These are phyloP conservation scores for Cantharellus cinnabarinus DNA, from an alignment of 768 basidiomycete species.

Conservation along the genomic window DNA sequence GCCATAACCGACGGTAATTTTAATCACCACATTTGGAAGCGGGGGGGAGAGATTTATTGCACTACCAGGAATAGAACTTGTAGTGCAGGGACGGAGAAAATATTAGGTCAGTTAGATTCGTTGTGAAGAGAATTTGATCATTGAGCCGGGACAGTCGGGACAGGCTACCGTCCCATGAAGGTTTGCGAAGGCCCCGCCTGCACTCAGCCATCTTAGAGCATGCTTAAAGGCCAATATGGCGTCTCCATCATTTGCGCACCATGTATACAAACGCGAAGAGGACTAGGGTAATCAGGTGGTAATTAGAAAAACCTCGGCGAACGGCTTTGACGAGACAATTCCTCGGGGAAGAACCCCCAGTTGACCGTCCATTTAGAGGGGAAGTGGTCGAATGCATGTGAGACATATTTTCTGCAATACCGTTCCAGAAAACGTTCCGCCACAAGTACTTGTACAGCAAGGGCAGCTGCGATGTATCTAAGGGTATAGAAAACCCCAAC, in stretches of 20 bases:
- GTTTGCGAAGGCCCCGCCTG: conserved; percentile 23
- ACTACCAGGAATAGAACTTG: conserved; percentile 99
- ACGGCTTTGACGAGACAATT: conserved; percentile 33
- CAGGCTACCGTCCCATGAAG: too few species aligned
- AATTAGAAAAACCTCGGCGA: conserved; percentile 16
- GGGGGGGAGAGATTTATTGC: conserved; percentile 68
- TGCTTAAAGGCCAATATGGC: conserved; percentile 27
- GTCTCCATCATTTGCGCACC: conserved; percentile 30
- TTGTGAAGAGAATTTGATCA: conserved; percentile 49
- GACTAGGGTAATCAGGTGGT: background rate
- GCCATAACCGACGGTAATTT: conserved; percentile 25
- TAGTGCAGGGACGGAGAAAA: conserved; percentile 93
- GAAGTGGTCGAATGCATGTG: conserved; percentile 71
- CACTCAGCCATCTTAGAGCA: conserved; percentile 31
- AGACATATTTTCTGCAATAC: conserved; percentile 43
- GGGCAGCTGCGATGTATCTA: conserved; percentile 7
- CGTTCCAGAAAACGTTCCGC: conserved; percentile 48
- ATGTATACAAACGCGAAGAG: conserved; percentile 19
- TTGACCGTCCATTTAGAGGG: conserved; percentile 96
- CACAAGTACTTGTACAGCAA: conserved; percentile 32
- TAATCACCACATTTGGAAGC: conserved; percentile 35
- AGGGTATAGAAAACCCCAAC: conserved; percentile 34
- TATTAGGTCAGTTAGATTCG: conserved; percentile 76
- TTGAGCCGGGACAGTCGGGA: conserved; percentile 3
- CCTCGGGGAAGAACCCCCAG: conserved; percentile 73